Conservation (phyloP, 768 basidiomycete species). For the Suillus fuscotomentosus region DNA sequence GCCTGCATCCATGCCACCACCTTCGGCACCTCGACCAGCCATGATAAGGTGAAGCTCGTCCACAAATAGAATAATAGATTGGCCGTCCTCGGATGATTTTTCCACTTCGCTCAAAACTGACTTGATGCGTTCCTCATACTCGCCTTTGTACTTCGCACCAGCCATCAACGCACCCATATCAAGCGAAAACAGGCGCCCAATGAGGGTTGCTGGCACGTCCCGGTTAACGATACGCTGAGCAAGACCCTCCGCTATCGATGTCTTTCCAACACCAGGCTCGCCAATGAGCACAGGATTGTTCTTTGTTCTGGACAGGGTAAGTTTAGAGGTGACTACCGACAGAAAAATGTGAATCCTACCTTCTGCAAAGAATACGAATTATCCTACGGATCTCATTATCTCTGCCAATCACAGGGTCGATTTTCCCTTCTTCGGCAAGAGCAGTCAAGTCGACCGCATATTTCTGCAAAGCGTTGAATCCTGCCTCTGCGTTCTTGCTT, state of each 20-base stretch:
- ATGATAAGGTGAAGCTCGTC: conserved; percentile 95
- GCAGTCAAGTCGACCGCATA: conserved; percentile 86
- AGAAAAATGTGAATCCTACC: conserved; percentile 35
- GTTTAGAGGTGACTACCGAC: neutral
- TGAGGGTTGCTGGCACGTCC: conserved; percentile 77
- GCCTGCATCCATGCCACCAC: conserved; percentile 91
- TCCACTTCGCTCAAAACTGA: conserved; percentile 91
- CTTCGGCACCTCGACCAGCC: conserved; percentile 79
- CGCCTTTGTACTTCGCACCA: conserved; percentile 89
- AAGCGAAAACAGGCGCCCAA: conserved; percentile 77
- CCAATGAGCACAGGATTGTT: conserved; percentile 98
- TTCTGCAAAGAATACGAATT: conserved; percentile 79
- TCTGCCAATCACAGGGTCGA: conserved; percentile 93
- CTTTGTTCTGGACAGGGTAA: conserved; percentile 66
- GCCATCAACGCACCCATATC: conserved; percentile 98
- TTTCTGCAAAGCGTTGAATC: conserved; percentile 90
- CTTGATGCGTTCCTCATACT: conserved; percentile 97
- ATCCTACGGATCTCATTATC: conserved; percentile 89
- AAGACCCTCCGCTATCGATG: conserved; percentile 91
- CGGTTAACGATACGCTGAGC: conserved; percentile 94
- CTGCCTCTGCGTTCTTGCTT: conserved; percentile 82
- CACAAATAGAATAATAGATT: conserved; percentile 87
- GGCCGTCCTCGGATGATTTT: conserved; percentile 75
- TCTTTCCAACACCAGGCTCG: conserved; percentile 95
- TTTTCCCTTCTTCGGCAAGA: conserved; percentile 86